These are phyloP conservation scores for Quercus lobata DNA, from an alignment of 331 rosid species.

Conservation along the genomic window DNA sequence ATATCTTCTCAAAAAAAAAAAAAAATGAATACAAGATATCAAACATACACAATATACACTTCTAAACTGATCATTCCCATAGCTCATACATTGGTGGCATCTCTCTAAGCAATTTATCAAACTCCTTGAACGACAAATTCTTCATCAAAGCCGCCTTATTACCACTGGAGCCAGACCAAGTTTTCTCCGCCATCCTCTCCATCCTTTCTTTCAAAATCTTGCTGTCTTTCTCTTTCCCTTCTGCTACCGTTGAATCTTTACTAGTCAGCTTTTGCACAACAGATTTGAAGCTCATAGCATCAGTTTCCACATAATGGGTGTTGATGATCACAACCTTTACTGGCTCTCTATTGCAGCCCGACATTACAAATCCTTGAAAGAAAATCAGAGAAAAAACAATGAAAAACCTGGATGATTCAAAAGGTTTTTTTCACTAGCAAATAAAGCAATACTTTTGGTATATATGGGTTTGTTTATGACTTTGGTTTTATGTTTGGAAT, in stretches of 20 bases:
- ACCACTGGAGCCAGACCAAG: neutral
- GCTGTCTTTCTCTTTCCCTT: neutral
- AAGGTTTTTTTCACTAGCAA: too few relatives aligned
- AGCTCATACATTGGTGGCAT: slow-evolving; percentile 49
- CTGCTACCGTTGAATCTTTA: slow-evolving; percentile 34
- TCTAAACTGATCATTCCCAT: slow-evolving; percentile 16
- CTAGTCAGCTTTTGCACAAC: slow-evolving; percentile 84
- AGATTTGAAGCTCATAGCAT: slow-evolving; percentile 63
- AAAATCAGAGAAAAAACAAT: too few relatives aligned
- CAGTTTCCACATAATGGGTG: slow-evolving; percentile 78
- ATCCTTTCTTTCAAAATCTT: neutral
- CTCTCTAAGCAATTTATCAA: slow-evolving; percentile 54
- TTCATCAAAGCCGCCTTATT: slow-evolving; percentile 32
- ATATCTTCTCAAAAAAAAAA: too few relatives aligned
- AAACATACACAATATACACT: too few relatives aligned
- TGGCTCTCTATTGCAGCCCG: slow-evolving; percentile 9
- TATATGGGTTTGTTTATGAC: too few relatives aligned
- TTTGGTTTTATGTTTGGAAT: too few relatives aligned
- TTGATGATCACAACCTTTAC: slow-evolving; percentile 70
- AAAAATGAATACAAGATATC: too few relatives aligned
- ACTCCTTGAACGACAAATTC: slow-evolving; percentile 58
- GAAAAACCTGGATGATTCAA: too few relatives aligned
- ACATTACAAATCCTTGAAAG: slow-evolving; percentile 15
- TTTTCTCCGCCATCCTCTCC: neutral
- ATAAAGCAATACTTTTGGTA: too few relatives aligned